A percentile compares a stretch with the other conserved stretches of the same genome.
Evolutionary conservation across 352 stramenopile genomes (phyloP).

Genomic region (Saprolegnia diclina): DNA sequence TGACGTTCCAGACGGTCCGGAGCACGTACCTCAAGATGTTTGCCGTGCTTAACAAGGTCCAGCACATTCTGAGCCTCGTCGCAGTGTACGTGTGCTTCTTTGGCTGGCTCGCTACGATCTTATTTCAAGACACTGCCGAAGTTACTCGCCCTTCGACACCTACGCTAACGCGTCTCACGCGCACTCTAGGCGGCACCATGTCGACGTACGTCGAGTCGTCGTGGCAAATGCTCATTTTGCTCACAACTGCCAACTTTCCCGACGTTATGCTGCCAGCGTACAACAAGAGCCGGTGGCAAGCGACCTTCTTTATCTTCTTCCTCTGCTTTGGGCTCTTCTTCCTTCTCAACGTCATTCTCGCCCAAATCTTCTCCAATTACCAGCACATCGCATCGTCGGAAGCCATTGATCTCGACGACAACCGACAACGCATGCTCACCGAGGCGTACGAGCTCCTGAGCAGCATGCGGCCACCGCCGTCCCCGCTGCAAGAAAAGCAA

Average conservation of each 20-base stretch:
- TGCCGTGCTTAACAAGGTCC: slow-evolving; percentile 14
- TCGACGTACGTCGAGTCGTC: slow-evolving; percentile 43
- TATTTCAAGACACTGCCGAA: slow-evolving; percentile 56
- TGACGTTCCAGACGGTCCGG: slow-evolving; percentile 20
- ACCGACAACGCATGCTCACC: slow-evolving; percentile 35
- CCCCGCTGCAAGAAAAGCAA: background rate
- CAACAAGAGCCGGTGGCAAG: slow-evolving; percentile 35
- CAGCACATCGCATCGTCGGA: slow-evolving; percentile 31
- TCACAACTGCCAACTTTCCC: slow-evolving; percentile 77
- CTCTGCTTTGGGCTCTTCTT: slow-evolving; percentile 63
- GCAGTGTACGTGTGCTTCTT: slow-evolving; percentile 49
- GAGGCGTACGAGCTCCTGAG: slow-evolving; percentile 41
- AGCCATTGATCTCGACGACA: slow-evolving; percentile 31
- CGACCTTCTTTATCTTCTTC: slow-evolving; percentile 69
- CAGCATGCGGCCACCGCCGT: background rate
- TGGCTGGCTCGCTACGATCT: slow-evolving; percentile 52
- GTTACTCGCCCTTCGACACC: slow-evolving; percentile 27
- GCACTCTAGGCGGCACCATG: slow-evolving; percentile 40
- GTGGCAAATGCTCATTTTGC: slow-evolving; percentile 57
- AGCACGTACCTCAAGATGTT: slow-evolving; percentile 25
- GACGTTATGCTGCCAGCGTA: slow-evolving; percentile 78
- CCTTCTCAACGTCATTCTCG: slow-evolving; percentile 76
- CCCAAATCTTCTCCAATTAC: slow-evolving; percentile 66
- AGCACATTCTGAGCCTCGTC: slow-evolving; percentile 29
- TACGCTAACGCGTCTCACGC: slow-evolving; percentile 34